Evolutionary conservation across 1,284 basidiomycete genomes (phyloP).

Genomic region (Earliella scabrosa): DNA sequence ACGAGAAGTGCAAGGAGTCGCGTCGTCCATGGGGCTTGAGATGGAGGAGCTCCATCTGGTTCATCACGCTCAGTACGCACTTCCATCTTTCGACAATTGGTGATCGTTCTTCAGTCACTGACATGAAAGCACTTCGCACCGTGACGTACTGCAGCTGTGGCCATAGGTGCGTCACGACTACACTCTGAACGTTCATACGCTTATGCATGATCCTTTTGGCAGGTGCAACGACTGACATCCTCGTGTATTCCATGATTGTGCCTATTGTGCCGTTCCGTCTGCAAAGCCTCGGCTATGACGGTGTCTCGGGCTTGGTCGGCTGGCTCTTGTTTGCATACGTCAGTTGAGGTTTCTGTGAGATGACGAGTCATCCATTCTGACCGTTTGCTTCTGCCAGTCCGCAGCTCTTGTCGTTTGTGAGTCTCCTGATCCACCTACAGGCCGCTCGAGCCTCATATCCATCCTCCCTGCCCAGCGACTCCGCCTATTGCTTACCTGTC

Average conservation of each 20-base stretch:
- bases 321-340: constrained; percentile 73
- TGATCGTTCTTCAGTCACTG: neutral
- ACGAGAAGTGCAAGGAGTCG: too few species aligned
- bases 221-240: constrained; percentile 68
- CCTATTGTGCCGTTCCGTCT: constrained; percentile 81
- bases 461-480: constrained; percentile 52
- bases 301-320: constrained; percentile 63
- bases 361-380: neutral
- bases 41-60: constrained; percentile 39
- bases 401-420: constrained; percentile 38
- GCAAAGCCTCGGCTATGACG: constrained; percentile 53
- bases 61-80: constrained; percentile 28
- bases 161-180: too few species aligned
- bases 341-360: constrained; percentile 33
- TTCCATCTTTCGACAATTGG: too few species aligned
- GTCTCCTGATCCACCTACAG: too few species aligned
- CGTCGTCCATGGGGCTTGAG: constrained; percentile 26
- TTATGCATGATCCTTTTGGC: too few species aligned
- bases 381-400: too few species aligned
- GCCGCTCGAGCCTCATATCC: too few species aligned
- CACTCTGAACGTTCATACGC: too few species aligned
- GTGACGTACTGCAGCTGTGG: too few species aligned
- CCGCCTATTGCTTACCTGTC: constrained; percentile 73
- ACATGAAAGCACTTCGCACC: too few species aligned
- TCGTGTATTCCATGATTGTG: constrained; percentile 72